These are phyloP conservation scores for Coniochaeta sp. DNA, from an alignment of 2,329 filamentous ascomycete genomes.

Conservation along the genomic window DNA sequence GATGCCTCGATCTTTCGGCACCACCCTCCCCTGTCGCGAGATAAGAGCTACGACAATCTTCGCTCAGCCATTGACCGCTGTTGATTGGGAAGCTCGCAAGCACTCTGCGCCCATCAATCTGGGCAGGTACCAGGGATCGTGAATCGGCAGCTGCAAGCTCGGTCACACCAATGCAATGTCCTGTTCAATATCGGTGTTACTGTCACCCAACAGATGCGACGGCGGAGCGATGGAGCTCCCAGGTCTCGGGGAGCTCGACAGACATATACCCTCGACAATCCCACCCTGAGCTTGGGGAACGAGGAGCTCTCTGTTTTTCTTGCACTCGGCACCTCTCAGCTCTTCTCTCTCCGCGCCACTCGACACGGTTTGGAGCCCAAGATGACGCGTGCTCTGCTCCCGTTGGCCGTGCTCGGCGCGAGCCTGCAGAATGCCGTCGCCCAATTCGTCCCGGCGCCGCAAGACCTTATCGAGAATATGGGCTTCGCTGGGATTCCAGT, in stretches of 20 bases:
- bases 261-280: neutral
- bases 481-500: conserved; percentile 32
- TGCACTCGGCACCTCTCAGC: neutral
- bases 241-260: neutral
- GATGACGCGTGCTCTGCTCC: neutral
- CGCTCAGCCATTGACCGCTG: neutral
- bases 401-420: neutral
- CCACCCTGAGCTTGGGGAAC: neutral
- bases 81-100: neutral
- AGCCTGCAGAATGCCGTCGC: neutral
- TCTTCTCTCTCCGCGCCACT: neutral
- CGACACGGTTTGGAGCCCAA: neutral
- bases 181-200: neutral
- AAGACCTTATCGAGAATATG: conserved; percentile 22
- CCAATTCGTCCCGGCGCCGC: conserved; percentile 29
- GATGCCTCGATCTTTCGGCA: neutral
- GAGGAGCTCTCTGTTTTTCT: neutral
- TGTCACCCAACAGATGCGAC: neutral
- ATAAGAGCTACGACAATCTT: neutral
- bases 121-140: neutral
- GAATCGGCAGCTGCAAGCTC: neutral
- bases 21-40: neutral
- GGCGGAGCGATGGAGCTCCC: neutral
- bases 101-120: neutral
- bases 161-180: neutral